A percentile compares a stretch with the other conserved stretches of the same genome.
phyloP scores from a whole-genome alignment of 2,329 filamentous ascomycete species.

The Geoglossum cookeanum region DNA sequence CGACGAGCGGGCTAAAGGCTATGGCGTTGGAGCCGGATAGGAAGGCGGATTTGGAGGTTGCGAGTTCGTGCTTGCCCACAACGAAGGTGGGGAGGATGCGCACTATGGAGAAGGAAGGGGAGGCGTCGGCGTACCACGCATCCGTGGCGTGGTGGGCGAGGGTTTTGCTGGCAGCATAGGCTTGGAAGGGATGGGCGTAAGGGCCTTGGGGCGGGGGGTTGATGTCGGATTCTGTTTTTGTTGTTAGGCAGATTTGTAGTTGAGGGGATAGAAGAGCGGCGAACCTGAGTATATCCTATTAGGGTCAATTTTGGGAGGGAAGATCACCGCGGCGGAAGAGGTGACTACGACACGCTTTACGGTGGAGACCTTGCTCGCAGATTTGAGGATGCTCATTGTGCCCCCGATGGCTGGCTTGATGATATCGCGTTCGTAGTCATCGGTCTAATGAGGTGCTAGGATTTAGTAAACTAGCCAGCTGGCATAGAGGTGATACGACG shows the following conservation, averaged over 20 bases:
- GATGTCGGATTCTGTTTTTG: slow-evolving; percentile 25
- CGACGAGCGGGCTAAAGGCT: neutral
- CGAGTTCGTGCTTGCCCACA: slow-evolving; percentile 24
- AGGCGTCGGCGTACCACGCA: slow-evolving; percentile 12
- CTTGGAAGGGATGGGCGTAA: slow-evolving; percentile 7
- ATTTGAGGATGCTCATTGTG: slow-evolving; percentile 16
- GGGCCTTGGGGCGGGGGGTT: slow-evolving; percentile 29
- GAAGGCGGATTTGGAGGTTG: neutral
- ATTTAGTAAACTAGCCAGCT: too few relatives aligned
- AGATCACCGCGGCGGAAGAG: slow-evolving; percentile 25
- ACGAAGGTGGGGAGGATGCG: slow-evolving; percentile 38
- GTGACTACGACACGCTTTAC: slow-evolving; percentile 11
- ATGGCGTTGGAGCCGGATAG: neutral
- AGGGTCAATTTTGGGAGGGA: slow-evolving; percentile 11
- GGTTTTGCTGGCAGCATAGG: slow-evolving; percentile 10
- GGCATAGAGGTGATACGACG: too few relatives aligned
- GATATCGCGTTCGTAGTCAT: slow-evolving; percentile 23
- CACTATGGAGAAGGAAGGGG: slow-evolving; percentile 27
- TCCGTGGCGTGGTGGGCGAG: slow-evolving; percentile 13
- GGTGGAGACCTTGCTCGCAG: neutral
- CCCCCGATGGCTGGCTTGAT: slow-evolving; percentile 33
- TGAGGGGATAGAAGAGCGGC: neutral
- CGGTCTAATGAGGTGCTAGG: slow-evolving; percentile 24
- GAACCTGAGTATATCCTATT: slow-evolving; percentile 3
- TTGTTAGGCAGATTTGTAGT: neutral